phyloP scores from a whole-genome alignment of 1,284 basidiomycete species.

The Irpex sp. region DNA sequence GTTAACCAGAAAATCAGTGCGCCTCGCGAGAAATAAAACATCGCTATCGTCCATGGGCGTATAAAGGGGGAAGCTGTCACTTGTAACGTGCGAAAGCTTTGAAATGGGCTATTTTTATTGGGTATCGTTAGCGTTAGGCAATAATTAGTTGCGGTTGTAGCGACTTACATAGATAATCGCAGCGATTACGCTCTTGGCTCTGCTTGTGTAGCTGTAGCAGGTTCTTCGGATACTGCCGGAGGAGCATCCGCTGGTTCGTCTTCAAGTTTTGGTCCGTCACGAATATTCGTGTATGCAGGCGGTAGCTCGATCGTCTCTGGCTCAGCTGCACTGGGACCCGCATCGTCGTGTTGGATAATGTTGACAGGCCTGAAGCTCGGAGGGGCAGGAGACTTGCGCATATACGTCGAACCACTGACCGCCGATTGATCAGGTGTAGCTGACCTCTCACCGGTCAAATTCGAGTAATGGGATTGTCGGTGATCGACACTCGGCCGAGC shows the following conservation, averaged over 20 bases:
- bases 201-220: not conserved
- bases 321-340: slow-evolving; percentile 48
- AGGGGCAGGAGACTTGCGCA: slow-evolving; percentile 44
- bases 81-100: no score
- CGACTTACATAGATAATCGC: not conserved
- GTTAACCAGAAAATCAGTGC: not conserved
- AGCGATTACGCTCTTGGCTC: not conserved
- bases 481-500: slow-evolving; percentile 22
- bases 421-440: slow-evolving; percentile 17
- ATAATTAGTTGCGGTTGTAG: not conserved
- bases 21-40: not conserved
- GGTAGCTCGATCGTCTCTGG: slow-evolving; percentile 76
- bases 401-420: slow-evolving; percentile 23
- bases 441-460: slow-evolving; percentile 18
- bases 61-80: no score
- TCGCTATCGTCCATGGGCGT: not conserved
- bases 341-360: slow-evolving; percentile 80
- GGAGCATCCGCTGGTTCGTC: not conserved
- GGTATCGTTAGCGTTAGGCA: not conserved
- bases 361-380: slow-evolving; percentile 64
- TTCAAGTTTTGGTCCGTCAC: not conserved
- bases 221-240: slow-evolving; percentile 1
- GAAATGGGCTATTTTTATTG: no score
- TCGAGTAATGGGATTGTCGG: slow-evolving; percentile 23
- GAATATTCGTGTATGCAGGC: slow-evolving; percentile 63